phyloP scores from a whole-genome alignment of 129 eudicot genomes.

The Kitagawia praeruptora region DNA sequence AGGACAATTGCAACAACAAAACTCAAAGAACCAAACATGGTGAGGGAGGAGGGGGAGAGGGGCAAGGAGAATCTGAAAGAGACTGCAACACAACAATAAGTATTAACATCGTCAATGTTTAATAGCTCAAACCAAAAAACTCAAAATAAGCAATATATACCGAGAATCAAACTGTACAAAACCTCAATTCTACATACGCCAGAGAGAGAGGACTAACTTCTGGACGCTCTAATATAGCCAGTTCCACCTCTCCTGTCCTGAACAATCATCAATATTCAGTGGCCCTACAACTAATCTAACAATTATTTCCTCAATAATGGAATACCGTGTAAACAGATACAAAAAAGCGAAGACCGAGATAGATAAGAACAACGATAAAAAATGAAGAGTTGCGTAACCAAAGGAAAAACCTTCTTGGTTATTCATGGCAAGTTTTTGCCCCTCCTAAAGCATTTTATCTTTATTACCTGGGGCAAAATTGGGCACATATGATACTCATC shows the following conservation, averaged over 20 bases:
- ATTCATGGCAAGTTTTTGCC: constrained; percentile 16
- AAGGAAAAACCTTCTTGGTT: not conserved
- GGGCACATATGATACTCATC: constrained; percentile 31
- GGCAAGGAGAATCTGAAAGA: too few species aligned
- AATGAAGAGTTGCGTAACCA: not conserved
- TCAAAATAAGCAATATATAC: not conserved
- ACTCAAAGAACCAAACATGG: not conserved
- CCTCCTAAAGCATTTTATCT: constrained; percentile 22
- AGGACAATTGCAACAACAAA: not conserved
- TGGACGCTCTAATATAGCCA: constrained; percentile 48
- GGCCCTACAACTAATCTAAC: constrained; percentile 13
- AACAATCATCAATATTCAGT: constrained; percentile 19
- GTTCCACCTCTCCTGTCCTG: constrained; percentile 35
- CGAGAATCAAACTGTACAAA: constrained; percentile 30
- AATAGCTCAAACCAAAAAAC: constrained; percentile 16
- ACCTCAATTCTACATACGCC: constrained; percentile 34
- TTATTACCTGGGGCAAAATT: constrained; percentile 40
- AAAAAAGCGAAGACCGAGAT: constrained; percentile 10
- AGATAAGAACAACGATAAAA: constrained; percentile 3
- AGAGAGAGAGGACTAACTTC: constrained; percentile 29
- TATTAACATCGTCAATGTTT: constrained; percentile 2
- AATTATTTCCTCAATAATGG: not conserved
- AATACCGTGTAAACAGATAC: constrained; percentile 9
- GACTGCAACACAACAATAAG: not conserved
- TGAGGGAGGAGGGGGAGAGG: not conserved